Evolutionary conservation across 2,329 filamentous ascomycete species (phyloP).

Genomic region (Sclerotiophoma versabilis): DNA sequence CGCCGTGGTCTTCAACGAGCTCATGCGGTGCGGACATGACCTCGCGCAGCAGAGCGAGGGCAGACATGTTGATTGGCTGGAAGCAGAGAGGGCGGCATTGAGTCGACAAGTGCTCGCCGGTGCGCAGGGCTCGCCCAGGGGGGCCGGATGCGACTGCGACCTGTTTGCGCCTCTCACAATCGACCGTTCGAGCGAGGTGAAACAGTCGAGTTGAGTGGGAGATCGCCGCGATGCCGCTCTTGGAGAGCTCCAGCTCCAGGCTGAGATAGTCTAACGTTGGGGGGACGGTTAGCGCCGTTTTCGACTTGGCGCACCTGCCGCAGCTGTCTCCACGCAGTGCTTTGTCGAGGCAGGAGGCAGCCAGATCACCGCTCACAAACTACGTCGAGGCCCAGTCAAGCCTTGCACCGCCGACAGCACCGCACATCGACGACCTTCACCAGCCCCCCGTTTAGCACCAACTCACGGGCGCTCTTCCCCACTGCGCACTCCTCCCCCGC

Average conservation of each 20-base stretch:
- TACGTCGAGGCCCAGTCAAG: conserved; percentile 5
- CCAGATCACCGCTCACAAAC: conserved; percentile 25
- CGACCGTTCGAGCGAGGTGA: conserved; percentile 5
- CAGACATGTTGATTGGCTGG: conserved; percentile 22
- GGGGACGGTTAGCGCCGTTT: conserved; percentile 3
- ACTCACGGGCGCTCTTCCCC: conserved; percentile 13
- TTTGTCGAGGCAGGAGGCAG: conserved; percentile 37
- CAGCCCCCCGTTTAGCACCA: conserved; percentile 3
- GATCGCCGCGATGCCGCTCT: conserved; percentile 14
- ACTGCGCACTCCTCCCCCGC: conserved; percentile 25
- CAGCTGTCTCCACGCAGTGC: conserved; percentile 22
- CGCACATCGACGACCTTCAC: not conserved
- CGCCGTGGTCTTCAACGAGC: conserved; percentile 26
- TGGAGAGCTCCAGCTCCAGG: conserved; percentile 12
- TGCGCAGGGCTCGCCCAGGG: not conserved
- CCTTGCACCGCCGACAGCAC: conserved; percentile 2
- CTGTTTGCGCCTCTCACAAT: not conserved
- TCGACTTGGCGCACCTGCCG: conserved; percentile 16
- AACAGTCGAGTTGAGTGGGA: conserved; percentile 9
- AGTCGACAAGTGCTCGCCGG: no score
- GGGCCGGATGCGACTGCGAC: conserved; percentile 10
- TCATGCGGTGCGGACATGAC: conserved; percentile 15
- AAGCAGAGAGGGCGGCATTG: not conserved
- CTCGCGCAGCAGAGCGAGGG: conserved; percentile 1
- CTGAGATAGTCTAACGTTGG: conserved; percentile 4